phyloP scores from a whole-genome alignment of 106 monocot genomes.

The Dactylorhiza incarnata region DNA sequence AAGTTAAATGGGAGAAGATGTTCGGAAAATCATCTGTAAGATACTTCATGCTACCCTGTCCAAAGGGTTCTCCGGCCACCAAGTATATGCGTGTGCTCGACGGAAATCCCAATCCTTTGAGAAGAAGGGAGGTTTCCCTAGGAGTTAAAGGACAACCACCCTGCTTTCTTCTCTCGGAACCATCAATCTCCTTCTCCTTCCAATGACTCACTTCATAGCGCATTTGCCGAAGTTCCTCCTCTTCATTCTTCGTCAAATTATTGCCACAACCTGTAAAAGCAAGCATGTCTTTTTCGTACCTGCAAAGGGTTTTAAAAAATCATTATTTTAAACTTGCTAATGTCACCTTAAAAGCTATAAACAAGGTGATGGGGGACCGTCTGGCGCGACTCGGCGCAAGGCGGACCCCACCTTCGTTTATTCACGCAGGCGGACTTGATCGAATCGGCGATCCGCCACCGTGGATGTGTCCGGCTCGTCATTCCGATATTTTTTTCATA shows the following conservation, averaged over 20 bases:
- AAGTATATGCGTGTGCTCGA: constrained; percentile 79
- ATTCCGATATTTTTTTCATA: too few relatives aligned
- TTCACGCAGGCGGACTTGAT: constrained; percentile 96
- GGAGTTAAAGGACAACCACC: constrained; percentile 95
- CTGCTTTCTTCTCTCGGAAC: constrained; percentile 43
- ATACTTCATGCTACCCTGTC: constrained; percentile 77
- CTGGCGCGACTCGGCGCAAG: too few relatives aligned
- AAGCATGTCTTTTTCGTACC: constrained; percentile 67
- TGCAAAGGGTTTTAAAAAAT: not conserved
- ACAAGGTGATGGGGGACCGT: too few relatives aligned
- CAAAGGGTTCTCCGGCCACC: constrained; percentile 89
- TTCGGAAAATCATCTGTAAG: constrained; percentile 72
- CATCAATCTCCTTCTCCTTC: constrained; percentile 98
- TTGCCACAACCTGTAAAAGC: constrained; percentile 71
- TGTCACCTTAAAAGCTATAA: too few relatives aligned
- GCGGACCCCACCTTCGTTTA: too few relatives aligned
- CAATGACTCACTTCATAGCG: constrained; percentile 85
- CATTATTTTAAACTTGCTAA: too few relatives aligned
- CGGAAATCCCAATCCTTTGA: constrained; percentile 79
- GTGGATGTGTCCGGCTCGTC: too few relatives aligned
- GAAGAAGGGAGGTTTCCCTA: constrained; percentile 85
- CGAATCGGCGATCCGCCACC: constrained; percentile 51
- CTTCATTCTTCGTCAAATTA: constrained; percentile 73
- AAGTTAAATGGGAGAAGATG: constrained; percentile 59
- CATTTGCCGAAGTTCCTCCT: constrained; percentile 67